These are phyloP conservation scores for Aspergillus sp. DNA, from an alignment of 2,329 filamentous ascomycete genomes.

Conservation along the genomic window DNA sequence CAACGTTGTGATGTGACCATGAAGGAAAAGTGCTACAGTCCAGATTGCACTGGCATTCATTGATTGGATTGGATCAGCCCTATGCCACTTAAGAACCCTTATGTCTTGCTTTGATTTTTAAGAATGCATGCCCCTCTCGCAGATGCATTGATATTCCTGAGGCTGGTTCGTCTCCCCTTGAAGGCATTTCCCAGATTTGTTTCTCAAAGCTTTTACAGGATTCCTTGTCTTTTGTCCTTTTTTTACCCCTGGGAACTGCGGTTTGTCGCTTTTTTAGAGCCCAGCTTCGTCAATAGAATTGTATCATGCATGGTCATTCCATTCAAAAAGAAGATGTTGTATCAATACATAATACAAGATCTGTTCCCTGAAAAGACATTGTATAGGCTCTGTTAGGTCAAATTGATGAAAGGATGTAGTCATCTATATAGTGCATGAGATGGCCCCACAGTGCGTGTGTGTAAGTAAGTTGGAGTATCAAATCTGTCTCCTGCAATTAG, in stretches of 20 bases:
- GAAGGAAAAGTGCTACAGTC: conserved; percentile 21
- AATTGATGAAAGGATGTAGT: too few relatives aligned
- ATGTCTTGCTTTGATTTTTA: conserved; percentile 3
- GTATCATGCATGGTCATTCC: not conserved
- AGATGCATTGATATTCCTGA: conserved; percentile 6
- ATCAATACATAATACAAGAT: too few relatives aligned
- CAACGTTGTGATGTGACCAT: conserved; percentile 30
- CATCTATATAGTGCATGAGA: too few relatives aligned
- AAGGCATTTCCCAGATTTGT: not conserved
- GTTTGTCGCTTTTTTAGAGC: not conserved
- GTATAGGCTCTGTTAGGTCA: too few relatives aligned
- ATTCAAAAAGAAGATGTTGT: too few relatives aligned
- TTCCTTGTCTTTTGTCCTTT: not conserved
- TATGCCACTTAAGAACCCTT: conserved; percentile 4
- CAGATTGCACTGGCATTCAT: conserved; percentile 14
- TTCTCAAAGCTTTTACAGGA: not conserved
- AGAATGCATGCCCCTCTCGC: conserved; percentile 4
- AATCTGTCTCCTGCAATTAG: too few relatives aligned
- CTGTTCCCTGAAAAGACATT: too few relatives aligned
- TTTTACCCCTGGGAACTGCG: not conserved
- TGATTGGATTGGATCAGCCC: conserved; percentile 11
- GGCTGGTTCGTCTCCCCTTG: conserved; percentile 7
- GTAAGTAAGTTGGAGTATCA: too few relatives aligned
- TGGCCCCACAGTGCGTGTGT: too few relatives aligned
- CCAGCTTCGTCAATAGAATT: not conserved